Conservation (phyloP, 176 grass and related monocot species). For the Typha latifolia region DNA sequence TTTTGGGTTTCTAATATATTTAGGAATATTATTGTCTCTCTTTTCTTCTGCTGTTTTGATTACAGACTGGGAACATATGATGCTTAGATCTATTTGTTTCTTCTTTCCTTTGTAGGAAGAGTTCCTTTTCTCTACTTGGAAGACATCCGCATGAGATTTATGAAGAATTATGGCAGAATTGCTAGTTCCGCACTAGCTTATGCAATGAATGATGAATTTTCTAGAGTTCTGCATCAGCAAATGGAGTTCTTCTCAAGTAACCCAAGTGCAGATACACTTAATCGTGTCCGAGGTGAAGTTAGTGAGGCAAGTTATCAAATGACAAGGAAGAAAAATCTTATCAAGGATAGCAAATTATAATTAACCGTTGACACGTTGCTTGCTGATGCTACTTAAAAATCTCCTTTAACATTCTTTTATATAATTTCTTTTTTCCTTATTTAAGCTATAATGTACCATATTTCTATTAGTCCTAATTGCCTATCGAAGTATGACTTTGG, state of each 20-base stretch:
- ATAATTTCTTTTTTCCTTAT: too few relatives aligned
- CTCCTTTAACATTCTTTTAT: too few relatives aligned
- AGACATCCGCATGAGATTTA: constrained; percentile 97
- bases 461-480: too few relatives aligned
- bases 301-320: constrained; percentile 45
- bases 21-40: too few relatives aligned
- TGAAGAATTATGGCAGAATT: constrained; percentile 88
- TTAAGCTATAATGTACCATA: too few relatives aligned
- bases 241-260: constrained; percentile 99
- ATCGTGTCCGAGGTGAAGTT: constrained; percentile 73
- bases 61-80: neutral
- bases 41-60: too few relatives aligned
- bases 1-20: too few relatives aligned
- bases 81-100: neutral
- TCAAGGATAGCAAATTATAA: neutral
- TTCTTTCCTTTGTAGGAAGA: constrained; percentile 38
- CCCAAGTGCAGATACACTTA: constrained; percentile 71
- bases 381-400: too few relatives aligned
- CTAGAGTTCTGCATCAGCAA: constrained; percentile 88
- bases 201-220: constrained; percentile 94
- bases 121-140: constrained; percentile 88
- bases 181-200: constrained; percentile 62
- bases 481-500: too few relatives aligned
- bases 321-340: neutral
- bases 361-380: neutral